Conservation (phyloP, 805 yeast genomes). For the Citeromyces nyonsensis region DNA sequence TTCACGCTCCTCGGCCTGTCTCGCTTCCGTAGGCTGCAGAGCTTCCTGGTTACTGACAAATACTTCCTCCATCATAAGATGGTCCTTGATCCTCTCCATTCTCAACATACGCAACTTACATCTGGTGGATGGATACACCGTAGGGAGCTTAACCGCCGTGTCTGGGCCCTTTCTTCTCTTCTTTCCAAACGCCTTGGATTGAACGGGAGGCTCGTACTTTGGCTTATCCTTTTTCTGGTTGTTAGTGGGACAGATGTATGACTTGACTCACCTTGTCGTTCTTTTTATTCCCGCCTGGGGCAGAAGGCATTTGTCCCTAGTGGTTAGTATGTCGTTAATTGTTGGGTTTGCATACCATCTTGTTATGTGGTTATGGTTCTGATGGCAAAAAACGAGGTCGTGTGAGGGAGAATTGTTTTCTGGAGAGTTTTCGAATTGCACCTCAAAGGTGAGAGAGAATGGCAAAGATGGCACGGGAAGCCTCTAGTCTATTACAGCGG, state of each 20-base stretch:
- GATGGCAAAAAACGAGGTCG: too few species aligned
- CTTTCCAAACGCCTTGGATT: slow-evolving; percentile 71
- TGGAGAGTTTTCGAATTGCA: too few species aligned
- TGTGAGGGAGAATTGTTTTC: too few species aligned
- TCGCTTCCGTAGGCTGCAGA: slow-evolving; percentile 90
- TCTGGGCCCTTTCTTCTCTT: slow-evolving; percentile 90
- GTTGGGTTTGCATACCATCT: too few species aligned
- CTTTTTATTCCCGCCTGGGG: slow-evolving; percentile 10
- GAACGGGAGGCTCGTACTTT: slow-evolving; percentile 97
- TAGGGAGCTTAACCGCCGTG: slow-evolving; percentile 71
- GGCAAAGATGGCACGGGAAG: too few species aligned
- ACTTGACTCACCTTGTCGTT: slow-evolving; percentile 12
- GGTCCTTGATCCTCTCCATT: slow-evolving; percentile 94
- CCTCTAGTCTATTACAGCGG: too few species aligned
- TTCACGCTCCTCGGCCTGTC: slow-evolving; percentile 90
- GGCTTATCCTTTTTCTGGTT: slow-evolving; percentile 63
- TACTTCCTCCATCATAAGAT: slow-evolving; percentile 85
- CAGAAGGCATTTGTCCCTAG: slow-evolving; percentile 12
- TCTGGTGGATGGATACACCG: slow-evolving; percentile 82
- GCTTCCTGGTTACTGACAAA: slow-evolving; percentile 91
- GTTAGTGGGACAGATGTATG: neutral
- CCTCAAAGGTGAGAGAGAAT: too few species aligned
- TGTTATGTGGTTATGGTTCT: too few species aligned
- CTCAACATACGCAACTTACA: slow-evolving; percentile 83
- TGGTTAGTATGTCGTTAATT: slow-evolving; percentile 3